phyloP scores from a whole-genome alignment of 768 basidiomycete genomes.

The Suillus americanus region DNA sequence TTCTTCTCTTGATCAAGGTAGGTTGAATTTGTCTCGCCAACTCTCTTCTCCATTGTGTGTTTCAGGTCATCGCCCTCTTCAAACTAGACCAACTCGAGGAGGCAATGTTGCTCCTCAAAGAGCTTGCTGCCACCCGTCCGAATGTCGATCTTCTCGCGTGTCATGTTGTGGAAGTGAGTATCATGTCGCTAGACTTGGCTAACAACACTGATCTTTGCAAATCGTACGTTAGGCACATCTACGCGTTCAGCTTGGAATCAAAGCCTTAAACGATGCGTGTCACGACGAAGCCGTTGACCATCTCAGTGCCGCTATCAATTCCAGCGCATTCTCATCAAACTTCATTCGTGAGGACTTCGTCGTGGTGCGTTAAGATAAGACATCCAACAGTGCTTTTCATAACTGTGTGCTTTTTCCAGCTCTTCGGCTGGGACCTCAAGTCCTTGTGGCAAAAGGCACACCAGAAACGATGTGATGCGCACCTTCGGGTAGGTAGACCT shows the following conservation, averaged over 20 bases:
- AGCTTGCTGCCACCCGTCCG: neutral
- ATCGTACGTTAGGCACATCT: neutral
- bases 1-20: neutral
- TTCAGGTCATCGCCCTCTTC: neutral
- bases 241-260: neutral
- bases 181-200: neutral
- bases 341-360: neutral
- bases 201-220: neutral
- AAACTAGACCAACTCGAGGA: neutral
- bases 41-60: neutral
- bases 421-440: neutral
- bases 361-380: neutral
- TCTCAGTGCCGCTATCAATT: neutral
- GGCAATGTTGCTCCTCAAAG: neutral
- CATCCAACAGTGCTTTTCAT: neutral
- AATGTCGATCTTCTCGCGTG: neutral
- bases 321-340: neutral
- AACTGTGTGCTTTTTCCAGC: neutral
- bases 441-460: neutral
- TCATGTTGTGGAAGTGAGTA: neutral
- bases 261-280: neutral
- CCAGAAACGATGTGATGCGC: neutral
- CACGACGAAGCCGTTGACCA: neutral
- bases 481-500: neutral
- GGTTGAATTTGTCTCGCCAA: neutral